These are phyloP conservation scores for Penicillium fuscoglaucum DNA, from an alignment of 2,329 filamentous ascomycete species.

Conservation along the genomic window DNA sequence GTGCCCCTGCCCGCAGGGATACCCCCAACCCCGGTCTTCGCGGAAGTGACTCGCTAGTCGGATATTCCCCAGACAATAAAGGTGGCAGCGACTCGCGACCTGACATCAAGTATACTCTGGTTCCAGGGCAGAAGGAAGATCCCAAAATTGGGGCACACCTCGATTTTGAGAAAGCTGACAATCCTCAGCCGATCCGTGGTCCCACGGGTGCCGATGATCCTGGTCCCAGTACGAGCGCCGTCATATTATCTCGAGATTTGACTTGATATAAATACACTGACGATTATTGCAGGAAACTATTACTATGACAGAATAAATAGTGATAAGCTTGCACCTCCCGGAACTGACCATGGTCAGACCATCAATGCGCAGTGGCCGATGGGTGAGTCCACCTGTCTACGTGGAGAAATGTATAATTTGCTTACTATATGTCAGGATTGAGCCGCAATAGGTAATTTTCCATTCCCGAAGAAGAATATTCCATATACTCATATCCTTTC, in stretches of 20 bases:
- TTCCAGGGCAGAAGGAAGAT: constrained; percentile 54
- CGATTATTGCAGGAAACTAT: constrained; percentile 38
- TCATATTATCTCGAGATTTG: background rate
- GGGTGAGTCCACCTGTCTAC: constrained; percentile 30
- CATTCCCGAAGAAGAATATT: background rate
- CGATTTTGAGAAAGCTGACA: constrained; percentile 54
- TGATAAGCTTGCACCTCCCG: constrained; percentile 56
- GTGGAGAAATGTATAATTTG: background rate
- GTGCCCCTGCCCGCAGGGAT: constrained; percentile 22
- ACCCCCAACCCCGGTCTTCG: constrained; percentile 30
- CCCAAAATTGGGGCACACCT: constrained; percentile 54
- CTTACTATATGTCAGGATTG: constrained; percentile 34
- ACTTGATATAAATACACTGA: background rate
- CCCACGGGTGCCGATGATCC: constrained; percentile 52
- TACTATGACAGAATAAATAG: constrained; percentile 57
- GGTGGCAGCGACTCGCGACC: constrained; percentile 40
- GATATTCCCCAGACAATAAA: constrained; percentile 42
- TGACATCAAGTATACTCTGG: constrained; percentile 44
- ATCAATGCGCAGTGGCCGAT: constrained; percentile 56
- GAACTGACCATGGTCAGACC: constrained; percentile 48
- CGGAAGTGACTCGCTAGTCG: constrained; percentile 36
- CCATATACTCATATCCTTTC: background rate
- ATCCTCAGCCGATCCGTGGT: constrained; percentile 59
- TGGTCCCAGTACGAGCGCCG: constrained; percentile 46
- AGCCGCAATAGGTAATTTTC: constrained; percentile 46